Evolutionary conservation across 495 filamentous ascomycete species (phyloP).

Genomic region (Friedmanniomyces simplex): DNA sequence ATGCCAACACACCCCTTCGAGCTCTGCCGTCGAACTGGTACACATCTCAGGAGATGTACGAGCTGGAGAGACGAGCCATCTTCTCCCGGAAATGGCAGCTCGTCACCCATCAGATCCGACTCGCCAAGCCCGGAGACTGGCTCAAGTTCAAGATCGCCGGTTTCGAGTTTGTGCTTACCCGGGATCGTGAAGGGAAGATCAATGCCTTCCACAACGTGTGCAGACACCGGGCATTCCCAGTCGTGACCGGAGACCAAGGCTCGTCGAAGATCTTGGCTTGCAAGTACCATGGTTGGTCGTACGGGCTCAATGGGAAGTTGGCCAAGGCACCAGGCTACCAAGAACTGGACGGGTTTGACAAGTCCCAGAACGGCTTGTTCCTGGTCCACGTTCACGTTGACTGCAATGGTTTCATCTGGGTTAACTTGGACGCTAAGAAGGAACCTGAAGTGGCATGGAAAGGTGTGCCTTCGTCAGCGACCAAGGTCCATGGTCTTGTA

Average conservation of each 20-base stretch:
- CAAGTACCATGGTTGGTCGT: conserved; percentile 56
- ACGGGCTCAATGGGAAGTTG: conserved; percentile 44
- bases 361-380: conserved; percentile 39
- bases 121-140: conserved; percentile 42
- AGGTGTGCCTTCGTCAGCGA: neutral
- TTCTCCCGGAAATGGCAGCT: conserved; percentile 47
- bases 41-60: conserved; percentile 39
- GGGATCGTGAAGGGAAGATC: conserved; percentile 39
- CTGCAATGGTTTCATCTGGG: conserved; percentile 40
- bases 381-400: conserved; percentile 41
- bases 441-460: conserved; percentile 36
- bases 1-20: conserved; percentile 18
- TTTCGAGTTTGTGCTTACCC: conserved; percentile 41
- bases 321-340: conserved; percentile 50
- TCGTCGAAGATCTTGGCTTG: conserved; percentile 44
- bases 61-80: conserved; percentile 45
- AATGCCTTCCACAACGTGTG: conserved; percentile 53
- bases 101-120: conserved; percentile 39
- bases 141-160: conserved; percentile 38
- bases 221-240: conserved; percentile 46
- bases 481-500: neutral
- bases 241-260: conserved; percentile 41
- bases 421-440: conserved; percentile 39
- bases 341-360: conserved; percentile 45
- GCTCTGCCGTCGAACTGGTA: conserved; percentile 43